Conservation (phyloP, 164 flowering plant species). For the Cinnamomum micranthum region DNA sequence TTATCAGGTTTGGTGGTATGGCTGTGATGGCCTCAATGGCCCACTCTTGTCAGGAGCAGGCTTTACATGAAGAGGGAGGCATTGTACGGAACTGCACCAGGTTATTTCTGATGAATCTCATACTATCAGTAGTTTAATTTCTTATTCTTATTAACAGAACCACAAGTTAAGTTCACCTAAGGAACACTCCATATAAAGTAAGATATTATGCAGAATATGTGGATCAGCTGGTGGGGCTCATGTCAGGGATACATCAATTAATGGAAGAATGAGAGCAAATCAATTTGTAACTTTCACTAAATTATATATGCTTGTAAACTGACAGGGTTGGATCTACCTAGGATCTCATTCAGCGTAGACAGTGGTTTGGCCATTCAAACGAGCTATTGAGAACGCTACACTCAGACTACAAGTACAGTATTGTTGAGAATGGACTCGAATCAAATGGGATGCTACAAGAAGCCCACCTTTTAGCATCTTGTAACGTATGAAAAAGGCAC, state of each 20-base stretch:
- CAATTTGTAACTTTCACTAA: too few relatives aligned
- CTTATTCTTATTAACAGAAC: too few relatives aligned
- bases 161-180: too few relatives aligned
- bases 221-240: too few relatives aligned
- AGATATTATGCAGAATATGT: too few relatives aligned
- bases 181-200: too few relatives aligned
- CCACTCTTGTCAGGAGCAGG: conserved; percentile 26
- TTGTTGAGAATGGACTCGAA: not conserved
- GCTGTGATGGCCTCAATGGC: conserved; percentile 28
- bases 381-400: conserved; percentile 1
- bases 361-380: conserved; percentile 8
- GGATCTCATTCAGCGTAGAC: not conserved
- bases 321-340: not conserved
- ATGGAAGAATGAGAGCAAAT: too few relatives aligned
- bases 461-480: not conserved
- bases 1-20: conserved; percentile 23
- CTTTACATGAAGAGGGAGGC: conserved; percentile 31
- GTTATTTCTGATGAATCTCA: not conserved
- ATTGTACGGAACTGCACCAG: conserved; percentile 14
- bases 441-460: not conserved
- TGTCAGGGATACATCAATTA: too few relatives aligned
- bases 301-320: not conserved
- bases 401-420: not conserved
- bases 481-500: conserved; percentile 2
- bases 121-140: not conserved